phyloP scores from a whole-genome alignment of 73 alveolate species.

The Paramecium caudatum region DNA sequence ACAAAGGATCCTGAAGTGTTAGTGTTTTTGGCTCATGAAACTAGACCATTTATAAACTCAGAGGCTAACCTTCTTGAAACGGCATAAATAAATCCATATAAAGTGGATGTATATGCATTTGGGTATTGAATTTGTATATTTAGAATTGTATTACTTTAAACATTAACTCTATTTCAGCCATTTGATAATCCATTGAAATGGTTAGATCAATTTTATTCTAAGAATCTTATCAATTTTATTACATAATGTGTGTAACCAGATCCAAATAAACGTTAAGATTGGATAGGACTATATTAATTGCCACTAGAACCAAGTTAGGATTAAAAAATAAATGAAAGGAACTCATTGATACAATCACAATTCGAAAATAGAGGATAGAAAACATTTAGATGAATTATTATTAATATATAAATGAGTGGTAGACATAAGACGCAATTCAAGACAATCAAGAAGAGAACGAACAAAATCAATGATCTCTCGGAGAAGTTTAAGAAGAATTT shows the following conservation, averaged over 20 bases:
- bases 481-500: constrained; percentile 18
- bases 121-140: constrained; percentile 27
- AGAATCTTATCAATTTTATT: neutral
- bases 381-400: constrained; percentile 47
- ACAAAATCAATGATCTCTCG: neutral
- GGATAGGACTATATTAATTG: constrained; percentile 29
- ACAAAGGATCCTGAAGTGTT: constrained; percentile 45
- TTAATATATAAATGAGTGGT: constrained; percentile 1
- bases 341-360: constrained; percentile 35
- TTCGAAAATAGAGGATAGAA: constrained; percentile 31
- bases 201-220: constrained; percentile 47
- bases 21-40: constrained; percentile 58
- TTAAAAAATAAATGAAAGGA: constrained; percentile 11
- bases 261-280: constrained; percentile 43
- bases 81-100: constrained; percentile 51
- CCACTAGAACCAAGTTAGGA: constrained; percentile 39
- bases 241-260: constrained; percentile 23
- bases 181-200: constrained; percentile 45
- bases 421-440: constrained; percentile 16
- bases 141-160: constrained; percentile 33
- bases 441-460: neutral
- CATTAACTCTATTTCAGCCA: neutral
- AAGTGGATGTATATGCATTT: constrained; percentile 59
- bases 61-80: constrained; percentile 9
- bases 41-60: constrained; percentile 15